Evolutionary conservation across 2,329 filamentous ascomycete genomes (phyloP).

Genomic region (Colletotrichum shisoi): DNA sequence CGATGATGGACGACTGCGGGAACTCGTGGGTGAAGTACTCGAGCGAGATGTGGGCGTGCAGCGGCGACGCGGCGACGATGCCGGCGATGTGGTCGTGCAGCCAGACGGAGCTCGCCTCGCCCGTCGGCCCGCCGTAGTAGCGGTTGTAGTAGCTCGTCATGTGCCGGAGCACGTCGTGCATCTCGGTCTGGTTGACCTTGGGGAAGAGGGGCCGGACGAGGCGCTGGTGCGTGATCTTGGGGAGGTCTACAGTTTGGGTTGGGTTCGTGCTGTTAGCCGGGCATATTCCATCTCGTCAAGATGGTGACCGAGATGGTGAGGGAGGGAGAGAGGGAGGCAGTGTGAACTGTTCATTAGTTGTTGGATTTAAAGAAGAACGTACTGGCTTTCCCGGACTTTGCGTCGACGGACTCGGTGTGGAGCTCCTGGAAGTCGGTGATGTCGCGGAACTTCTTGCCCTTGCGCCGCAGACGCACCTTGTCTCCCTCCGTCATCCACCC

Average conservation of each 20-base stretch:
- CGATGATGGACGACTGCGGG: conserved; percentile 76
- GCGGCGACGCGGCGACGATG: conserved; percentile 48
- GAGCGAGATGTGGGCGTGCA: conserved; percentile 51
- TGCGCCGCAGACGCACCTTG: conserved; percentile 72
- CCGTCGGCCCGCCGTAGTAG: conserved; percentile 57
- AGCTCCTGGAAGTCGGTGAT: conserved; percentile 70
- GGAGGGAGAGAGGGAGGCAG: no score
- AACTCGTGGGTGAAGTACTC: conserved; percentile 70
- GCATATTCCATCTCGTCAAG: no score
- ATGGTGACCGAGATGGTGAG: rapidly evolving
- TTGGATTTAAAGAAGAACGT: conserved; percentile 2
- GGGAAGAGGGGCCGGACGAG: conserved; percentile 65
- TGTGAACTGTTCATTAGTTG: no score
- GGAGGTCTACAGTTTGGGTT: conserved; percentile 44
- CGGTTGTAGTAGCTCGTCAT: conserved; percentile 69
- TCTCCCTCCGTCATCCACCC: conserved; percentile 76
- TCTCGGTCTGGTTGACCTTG: conserved; percentile 68
- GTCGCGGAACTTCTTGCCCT: conserved; percentile 76
- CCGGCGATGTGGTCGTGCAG: conserved; percentile 49
- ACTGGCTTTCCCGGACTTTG: conserved; percentile 46
- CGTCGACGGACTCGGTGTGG: conserved; percentile 43
- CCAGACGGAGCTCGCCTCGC: conserved; percentile 48
- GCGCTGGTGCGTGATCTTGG: conserved; percentile 57
- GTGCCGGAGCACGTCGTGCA: conserved; percentile 69
- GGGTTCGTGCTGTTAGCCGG: background rate